Conservation (phyloP, 208 protist genomes). For the Leishmania lainsoni region DNA sequence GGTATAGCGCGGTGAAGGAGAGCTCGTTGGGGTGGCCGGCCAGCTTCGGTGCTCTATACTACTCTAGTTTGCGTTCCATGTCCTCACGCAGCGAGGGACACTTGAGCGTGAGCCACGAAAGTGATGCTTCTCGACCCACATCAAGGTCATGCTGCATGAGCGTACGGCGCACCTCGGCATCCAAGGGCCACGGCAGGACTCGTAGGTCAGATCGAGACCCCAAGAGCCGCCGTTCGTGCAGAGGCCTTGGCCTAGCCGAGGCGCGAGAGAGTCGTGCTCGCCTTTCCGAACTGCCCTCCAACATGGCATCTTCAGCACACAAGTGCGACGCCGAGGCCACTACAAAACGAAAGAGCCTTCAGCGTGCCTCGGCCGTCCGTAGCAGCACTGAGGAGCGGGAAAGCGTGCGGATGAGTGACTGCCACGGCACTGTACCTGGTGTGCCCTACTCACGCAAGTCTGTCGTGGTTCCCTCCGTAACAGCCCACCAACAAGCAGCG, state of each 20-base stretch:
- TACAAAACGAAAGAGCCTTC: constrained; percentile 7
- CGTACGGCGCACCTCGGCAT: background rate
- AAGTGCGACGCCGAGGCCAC: background rate
- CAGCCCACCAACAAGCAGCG: background rate
- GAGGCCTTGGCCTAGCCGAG: constrained; percentile 30
- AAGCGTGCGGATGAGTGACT: constrained; percentile 1
- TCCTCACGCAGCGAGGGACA: constrained; percentile 20
- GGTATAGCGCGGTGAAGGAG: constrained; percentile 1
- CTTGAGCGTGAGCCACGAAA: constrained; percentile 6
- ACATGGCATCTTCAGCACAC: background rate
- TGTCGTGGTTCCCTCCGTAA: background rate
- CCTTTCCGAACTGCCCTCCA: constrained; percentile 25
- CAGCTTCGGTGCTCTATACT: constrained; percentile 10
- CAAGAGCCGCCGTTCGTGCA: constrained; percentile 7
- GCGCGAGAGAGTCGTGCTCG: constrained; percentile 29
- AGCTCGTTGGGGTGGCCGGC: constrained; percentile 16
- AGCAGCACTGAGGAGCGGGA: constrained; percentile 20
- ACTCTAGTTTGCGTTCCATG: constrained; percentile 7
- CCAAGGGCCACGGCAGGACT: constrained; percentile 11
- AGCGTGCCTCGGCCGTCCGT: constrained; percentile 21
- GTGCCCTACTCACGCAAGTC: constrained; percentile 17
- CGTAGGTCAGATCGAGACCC: constrained; percentile 14
- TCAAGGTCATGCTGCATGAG: background rate
- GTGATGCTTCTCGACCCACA: constrained; percentile 7
- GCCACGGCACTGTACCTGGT: background rate